A percentile compares a stretch with the other conserved stretches of the same genome.
phyloP scores from a whole-genome alignment of 148 eudicot genomes.

The Vaccinium myrtillus region DNA sequence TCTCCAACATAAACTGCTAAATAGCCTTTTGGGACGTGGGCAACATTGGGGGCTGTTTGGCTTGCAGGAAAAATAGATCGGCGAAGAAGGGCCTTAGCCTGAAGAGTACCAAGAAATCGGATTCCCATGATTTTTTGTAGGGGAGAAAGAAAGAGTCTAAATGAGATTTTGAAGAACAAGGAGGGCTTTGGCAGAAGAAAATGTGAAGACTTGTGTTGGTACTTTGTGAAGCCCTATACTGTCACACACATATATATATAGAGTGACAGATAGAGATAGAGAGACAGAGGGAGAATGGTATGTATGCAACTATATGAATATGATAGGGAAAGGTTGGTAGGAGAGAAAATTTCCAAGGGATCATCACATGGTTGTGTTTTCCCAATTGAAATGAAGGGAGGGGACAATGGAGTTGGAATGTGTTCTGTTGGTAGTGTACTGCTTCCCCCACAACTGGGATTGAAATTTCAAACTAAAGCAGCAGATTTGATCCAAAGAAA shows the following conservation, averaged over 20 bases:
- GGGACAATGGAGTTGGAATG: constrained; percentile 7
- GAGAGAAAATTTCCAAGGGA: neutral
- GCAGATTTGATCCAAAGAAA: neutral
- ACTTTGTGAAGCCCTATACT: neutral
- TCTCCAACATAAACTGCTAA: constrained; percentile 54
- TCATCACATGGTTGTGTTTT: neutral
- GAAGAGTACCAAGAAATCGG: constrained; percentile 9
- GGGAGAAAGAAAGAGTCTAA: neutral
- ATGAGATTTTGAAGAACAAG: neutral
- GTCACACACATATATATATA: neutral
- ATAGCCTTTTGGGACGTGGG: constrained; percentile 32
- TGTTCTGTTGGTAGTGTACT: neutral
- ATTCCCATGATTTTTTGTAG: constrained; percentile 12
- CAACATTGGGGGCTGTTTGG: neutral
- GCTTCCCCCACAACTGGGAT: neutral
- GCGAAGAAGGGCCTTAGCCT: neutral
- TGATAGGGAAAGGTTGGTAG: neutral
- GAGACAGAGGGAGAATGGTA: neutral
- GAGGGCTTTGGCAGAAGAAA: neutral
- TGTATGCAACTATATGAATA: neutral
- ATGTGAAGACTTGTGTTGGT: neutral
- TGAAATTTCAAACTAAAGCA: neutral
- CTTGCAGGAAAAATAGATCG: neutral
- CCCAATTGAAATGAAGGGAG: neutral
- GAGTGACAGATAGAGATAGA: neutral